Base-by-base conservation (phyloP, 768 basidiomycete species). In the Trametes villosa region DNA sequence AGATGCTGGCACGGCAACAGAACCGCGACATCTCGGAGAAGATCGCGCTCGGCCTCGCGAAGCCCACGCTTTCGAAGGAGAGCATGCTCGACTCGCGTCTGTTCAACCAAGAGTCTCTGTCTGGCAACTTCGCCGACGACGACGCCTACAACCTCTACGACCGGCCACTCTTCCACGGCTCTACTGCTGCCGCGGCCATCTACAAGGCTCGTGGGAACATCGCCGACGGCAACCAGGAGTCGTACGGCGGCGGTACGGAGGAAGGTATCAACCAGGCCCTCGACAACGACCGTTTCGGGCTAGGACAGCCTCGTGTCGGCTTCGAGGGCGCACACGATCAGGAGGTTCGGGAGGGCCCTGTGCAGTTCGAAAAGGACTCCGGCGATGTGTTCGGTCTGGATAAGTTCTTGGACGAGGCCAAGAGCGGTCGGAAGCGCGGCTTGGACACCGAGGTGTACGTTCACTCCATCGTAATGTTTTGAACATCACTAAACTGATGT, bases 21-120 rank as follows among this genome's bases (percentile, higher is more conserved):
- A 96, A 98, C 73, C 93, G 97, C 69, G 97, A 98, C 74, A 98
- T 99, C 47, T 99, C 97, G 2, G 97, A 99, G 77, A 98, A 99
- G 81, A 88, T 99, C 53, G 97, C 97, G 4, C 86, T 99, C 31
- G 97, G 97, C 38, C 86, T 99, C 48, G 97, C 97, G 31, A 99
- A 98, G 74, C 97, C 97, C 7, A 95, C 96, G 1, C 70, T 91
- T 62, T 94, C 94, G 36, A 99, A 99, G 74, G 97, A 99, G 76
- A 89, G 92, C 5, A 95, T 98, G 91, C 78, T 98, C 71, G 97
- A 99, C 74, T 96, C 94, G 27, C 89, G 97, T 52, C 77, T 99
- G 58, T 99, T 98, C 86, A 98, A 99, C 77, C 91, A 96, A 71
- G 97, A 99, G 71, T 87, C 92, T 9, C 80, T 96, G 45, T 82